A percentile compares a stretch with the other conserved stretches of the same genome.
Evolutionary conservation across 2,329 filamentous ascomycete genomes (phyloP).

Genomic region (Aspergillus quadrilineatus): DNA sequence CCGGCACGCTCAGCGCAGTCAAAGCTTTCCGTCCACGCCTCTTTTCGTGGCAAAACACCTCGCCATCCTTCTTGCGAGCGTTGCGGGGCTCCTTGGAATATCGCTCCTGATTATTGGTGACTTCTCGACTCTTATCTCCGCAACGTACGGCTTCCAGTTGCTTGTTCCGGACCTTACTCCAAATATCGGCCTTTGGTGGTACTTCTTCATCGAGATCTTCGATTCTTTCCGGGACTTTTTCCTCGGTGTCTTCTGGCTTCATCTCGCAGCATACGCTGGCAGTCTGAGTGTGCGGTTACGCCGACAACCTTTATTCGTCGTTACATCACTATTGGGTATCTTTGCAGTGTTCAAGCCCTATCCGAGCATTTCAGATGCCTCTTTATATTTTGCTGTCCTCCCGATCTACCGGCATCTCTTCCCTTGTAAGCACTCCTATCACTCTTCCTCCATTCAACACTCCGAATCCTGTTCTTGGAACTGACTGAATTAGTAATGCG

Average conservation of each 20-base stretch:
- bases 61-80: constrained; percentile 53
- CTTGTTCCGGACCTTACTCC: constrained; percentile 89
- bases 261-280: constrained; percentile 84
- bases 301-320: constrained; percentile 79
- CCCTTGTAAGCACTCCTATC: constrained; percentile 57
- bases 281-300: constrained; percentile 80
- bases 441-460: background rate
- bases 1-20: constrained; percentile 46
- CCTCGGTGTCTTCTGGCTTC: constrained; percentile 95
- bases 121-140: constrained; percentile 83
- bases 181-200: constrained; percentile 98
- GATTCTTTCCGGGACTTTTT: constrained; percentile 97
- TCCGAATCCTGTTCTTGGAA: background rate
- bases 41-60: constrained; percentile 59
- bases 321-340: constrained; percentile 81
- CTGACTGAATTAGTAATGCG: constrained; percentile 68
- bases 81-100: constrained; percentile 65
- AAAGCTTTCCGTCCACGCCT: constrained; percentile 26
- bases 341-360: constrained; percentile 97
- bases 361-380: constrained; percentile 86
- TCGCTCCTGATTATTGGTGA: constrained; percentile 71
- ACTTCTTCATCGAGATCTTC: constrained; percentile 99
- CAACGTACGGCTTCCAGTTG: constrained; percentile 91
- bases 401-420: constrained; percentile 90
- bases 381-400: constrained; percentile 78